Conservation (phyloP, 2,329 filamentous ascomycete genomes). For the Erysiphe pulchra region DNA sequence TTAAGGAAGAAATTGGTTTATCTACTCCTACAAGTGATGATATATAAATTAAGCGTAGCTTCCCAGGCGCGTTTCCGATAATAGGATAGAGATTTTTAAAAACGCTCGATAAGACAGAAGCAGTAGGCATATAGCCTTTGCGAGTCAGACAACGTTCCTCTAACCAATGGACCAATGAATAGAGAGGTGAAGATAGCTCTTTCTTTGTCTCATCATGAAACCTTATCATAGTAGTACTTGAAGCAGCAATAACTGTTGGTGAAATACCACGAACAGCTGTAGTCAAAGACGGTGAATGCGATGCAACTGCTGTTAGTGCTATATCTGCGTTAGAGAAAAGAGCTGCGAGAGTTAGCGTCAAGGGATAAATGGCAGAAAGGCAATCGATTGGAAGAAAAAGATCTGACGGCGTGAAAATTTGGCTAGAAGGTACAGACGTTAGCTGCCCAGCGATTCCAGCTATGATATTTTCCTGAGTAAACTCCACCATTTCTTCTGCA, state of each 20-base stretch:
- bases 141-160: slow-evolving; percentile 43
- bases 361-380: slow-evolving; percentile 52
- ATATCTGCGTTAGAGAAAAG: slow-evolving; percentile 67
- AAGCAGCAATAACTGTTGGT: slow-evolving; percentile 62
- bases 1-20: slow-evolving; percentile 23
- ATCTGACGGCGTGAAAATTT: slow-evolving; percentile 50
- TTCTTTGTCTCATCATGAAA: slow-evolving; percentile 36
- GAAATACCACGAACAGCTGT: slow-evolving; percentile 48
- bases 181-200: slow-evolving; percentile 33
- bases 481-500: slow-evolving; percentile 47
- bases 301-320: slow-evolving; percentile 70
- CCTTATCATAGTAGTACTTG: slow-evolving; percentile 43
- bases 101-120: slow-evolving; percentile 33
- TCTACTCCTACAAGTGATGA: slow-evolving; percentile 39
- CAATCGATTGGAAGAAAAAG: slow-evolving; percentile 67
- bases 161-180: slow-evolving; percentile 42
- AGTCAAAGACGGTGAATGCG: slow-evolving; percentile 41
- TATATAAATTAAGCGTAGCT: slow-evolving; percentile 57
- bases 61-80: slow-evolving; percentile 37
- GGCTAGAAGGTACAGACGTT: slow-evolving; percentile 44
- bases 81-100: slow-evolving; percentile 31
- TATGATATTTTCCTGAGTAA: slow-evolving; percentile 64
- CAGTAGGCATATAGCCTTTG: slow-evolving; percentile 46
- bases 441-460: slow-evolving; percentile 61
- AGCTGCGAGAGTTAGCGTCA: slow-evolving; percentile 57